Base-by-base conservation (phyloP, 495 filamentous ascomycete genomes). In the Darksidea phi region DNA sequence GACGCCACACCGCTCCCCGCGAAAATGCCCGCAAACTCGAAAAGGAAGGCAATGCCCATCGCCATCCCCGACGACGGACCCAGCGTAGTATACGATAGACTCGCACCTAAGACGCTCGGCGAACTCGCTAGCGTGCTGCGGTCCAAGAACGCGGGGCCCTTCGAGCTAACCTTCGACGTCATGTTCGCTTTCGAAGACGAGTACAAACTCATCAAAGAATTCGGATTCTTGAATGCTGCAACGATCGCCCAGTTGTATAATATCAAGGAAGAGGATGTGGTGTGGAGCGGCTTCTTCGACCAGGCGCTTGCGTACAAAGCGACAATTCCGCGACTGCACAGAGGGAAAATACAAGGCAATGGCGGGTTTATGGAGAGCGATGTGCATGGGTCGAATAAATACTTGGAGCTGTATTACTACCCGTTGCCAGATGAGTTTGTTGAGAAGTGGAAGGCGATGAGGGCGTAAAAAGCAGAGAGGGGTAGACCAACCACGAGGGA, bases 131-230 rank as follows among this genome's bases (percentile, higher is more conserved):
- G 69, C n/a, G 69, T 80, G 2, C 68, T 82, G 10, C 69, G 79
- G 3, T 77, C 75, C 12, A 82, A 81, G 69, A 82, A 81, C 58
- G 60, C 78, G 0, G 80, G 79, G 0, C 79, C 80, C 2, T 81
- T 69, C 58, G 78, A 80, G 60, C 67, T 82, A 21, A 81, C 79
- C 2, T 70, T 81, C 28, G 78, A 82, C 50, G 68, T 80, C 36
- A 76, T 82, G 61, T 81, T 82, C 50, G 70, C 72, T 13, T 64
- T 57, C 12, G 36, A 49, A 24, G 70, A 63, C 2, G 63, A 68
- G 0, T 80, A 75, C 57, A 37, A 72, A 2, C 51, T 56, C 2
- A 70, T 79, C 1, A 75, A 76, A 47, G 65, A 68, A 3, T 57
- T 74, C 0, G 65, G 64, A 0, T 18, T 79, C 1, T 60, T 82